These are phyloP conservation scores for Cryptococcus sp. DNA, from an alignment of 1,284 basidiomycete genomes.

Conservation along the genomic window DNA sequence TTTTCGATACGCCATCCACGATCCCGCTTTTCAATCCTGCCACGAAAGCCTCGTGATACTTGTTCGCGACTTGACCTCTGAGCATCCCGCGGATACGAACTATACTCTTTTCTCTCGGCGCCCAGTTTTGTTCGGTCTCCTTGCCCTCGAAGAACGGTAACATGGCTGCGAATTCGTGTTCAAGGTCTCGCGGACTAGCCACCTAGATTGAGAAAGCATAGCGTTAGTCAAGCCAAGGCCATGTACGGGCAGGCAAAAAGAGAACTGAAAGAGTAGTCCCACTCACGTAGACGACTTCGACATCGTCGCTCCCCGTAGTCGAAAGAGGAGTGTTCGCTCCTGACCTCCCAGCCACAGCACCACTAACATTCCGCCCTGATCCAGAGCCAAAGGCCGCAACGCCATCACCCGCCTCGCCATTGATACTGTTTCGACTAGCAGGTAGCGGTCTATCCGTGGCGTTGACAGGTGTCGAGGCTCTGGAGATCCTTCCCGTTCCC, in stretches of 20 bases:
- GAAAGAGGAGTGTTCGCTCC: conserved; percentile 18
- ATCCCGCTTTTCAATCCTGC: conserved; percentile 72
- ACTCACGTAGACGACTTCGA: conserved; percentile 71
- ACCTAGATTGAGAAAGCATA: conserved; percentile 58
- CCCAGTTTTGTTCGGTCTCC: conserved; percentile 98
- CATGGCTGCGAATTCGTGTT: conserved; percentile 79
- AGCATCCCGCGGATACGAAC: conserved; percentile 87
- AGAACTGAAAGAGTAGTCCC: conserved; percentile 31
- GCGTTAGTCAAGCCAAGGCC: conserved; percentile 3
- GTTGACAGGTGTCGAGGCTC: conserved; percentile 10
- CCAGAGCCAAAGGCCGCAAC: too few relatives aligned
- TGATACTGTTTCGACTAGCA: background rate
- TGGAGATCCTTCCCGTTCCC: conserved; percentile 18
- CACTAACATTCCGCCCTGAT: too few relatives aligned
- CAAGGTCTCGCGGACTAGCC: conserved; percentile 79
- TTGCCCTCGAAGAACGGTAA: conserved; percentile 83
- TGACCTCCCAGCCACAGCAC: conserved; percentile 43
- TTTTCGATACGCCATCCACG: conserved; percentile 80
- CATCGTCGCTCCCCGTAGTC: conserved; percentile 51
- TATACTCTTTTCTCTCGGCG: conserved; percentile 74
- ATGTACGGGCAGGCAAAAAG: background rate
- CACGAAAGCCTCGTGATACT: conserved; percentile 74
- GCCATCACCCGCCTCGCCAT: background rate
- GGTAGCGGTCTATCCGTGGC: background rate
- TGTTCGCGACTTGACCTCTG: conserved; percentile 73